Evolutionary conservation across 139 green algal genomes (phyloP), one percentile per base, ranked within the genome.

Genomic region (Chlorella ohadii): DNA sequence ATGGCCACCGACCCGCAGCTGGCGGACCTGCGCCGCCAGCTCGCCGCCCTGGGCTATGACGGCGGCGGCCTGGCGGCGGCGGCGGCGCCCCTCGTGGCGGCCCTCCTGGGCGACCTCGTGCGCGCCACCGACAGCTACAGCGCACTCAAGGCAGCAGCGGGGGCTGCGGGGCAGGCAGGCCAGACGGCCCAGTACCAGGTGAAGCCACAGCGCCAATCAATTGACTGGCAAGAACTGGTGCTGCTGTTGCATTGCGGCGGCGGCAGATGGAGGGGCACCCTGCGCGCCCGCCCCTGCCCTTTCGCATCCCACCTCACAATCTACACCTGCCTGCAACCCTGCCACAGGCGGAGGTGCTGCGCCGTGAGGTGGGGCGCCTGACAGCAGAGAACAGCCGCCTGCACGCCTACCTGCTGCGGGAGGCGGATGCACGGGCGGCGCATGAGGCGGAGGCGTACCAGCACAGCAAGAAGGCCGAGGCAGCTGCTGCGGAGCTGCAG

Each of bases 321-420:
- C 64, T 25, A 19, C 25, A 12, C 56, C 28, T 80, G 56, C 15
- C 41, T 38, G 12, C 11, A 28, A 19, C n/a, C 55, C 0, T 76
- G 55, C n/a, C 28, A 33, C 86, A 96, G 94, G 78, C 92, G 3
- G 90, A 96, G 27, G 87, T 92, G 5, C 77, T 95, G 23, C 83
- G 79, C 13, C 85, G 91, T 39, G 92, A 96, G 47, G 76, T 47
- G 20, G 86, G 72, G 0, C 79, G 91, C 12, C 85, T 97, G 34
- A 72, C 86, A 17, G 82, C 66, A 0, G 93, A 97, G 77, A 95
- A 95, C 86, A 92, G 83, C 41, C 84, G 91, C 72, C 89, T 97
- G 82, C 93, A 95, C 68, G 78, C 90, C 19, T 79, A 94, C 74
- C 77, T 96, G 19, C 90, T 95, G 25, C 73, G 87, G n/a, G 87